Conservation (phyloP, 2,329 filamentous ascomycete genomes). For the Talaromyces piceae region DNA sequence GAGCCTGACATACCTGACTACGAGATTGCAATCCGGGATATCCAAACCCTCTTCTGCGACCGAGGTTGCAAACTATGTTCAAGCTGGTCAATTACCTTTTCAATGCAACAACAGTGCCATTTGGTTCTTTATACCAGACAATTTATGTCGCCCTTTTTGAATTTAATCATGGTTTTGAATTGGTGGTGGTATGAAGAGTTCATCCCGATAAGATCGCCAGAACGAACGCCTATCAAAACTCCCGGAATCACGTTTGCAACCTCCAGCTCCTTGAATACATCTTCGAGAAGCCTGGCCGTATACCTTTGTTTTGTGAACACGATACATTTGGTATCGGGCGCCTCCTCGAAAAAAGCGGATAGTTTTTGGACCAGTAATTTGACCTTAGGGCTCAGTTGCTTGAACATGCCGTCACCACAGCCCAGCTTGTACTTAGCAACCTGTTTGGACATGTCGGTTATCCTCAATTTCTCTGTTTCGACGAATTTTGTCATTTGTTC, state of each 20-base stretch:
- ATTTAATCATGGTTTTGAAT: slow-evolving; percentile 61
- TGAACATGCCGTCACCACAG: slow-evolving; percentile 26
- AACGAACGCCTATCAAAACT: slow-evolving; percentile 56
- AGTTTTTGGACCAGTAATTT: slow-evolving; percentile 55
- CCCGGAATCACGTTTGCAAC: slow-evolving; percentile 54
- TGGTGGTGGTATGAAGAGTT: slow-evolving; percentile 67
- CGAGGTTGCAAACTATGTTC: slow-evolving; percentile 50
- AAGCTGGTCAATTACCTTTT: not conserved
- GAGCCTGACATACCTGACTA: slow-evolving; percentile 38
- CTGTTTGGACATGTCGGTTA: slow-evolving; percentile 53
- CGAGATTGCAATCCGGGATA: slow-evolving; percentile 59
- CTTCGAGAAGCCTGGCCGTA: slow-evolving; percentile 65
- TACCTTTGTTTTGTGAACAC: slow-evolving; percentile 77
- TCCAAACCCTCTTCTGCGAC: slow-evolving; percentile 61
- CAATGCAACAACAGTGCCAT: not conserved
- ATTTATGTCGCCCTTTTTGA: slow-evolving; percentile 52
- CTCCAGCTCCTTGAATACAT: slow-evolving; percentile 56
- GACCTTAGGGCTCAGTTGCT: slow-evolving; percentile 65
- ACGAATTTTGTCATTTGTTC: slow-evolving; percentile 36
- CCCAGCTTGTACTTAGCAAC: slow-evolving; percentile 48
- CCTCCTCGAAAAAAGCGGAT: slow-evolving; percentile 52
- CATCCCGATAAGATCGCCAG: slow-evolving; percentile 46
- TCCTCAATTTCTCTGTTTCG: slow-evolving; percentile 48
- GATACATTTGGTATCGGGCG: slow-evolving; percentile 63
- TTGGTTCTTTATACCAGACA: slow-evolving; percentile 38